Conservation (phyloP, 441 rosid species). For the Aleurites moluccanus region DNA sequence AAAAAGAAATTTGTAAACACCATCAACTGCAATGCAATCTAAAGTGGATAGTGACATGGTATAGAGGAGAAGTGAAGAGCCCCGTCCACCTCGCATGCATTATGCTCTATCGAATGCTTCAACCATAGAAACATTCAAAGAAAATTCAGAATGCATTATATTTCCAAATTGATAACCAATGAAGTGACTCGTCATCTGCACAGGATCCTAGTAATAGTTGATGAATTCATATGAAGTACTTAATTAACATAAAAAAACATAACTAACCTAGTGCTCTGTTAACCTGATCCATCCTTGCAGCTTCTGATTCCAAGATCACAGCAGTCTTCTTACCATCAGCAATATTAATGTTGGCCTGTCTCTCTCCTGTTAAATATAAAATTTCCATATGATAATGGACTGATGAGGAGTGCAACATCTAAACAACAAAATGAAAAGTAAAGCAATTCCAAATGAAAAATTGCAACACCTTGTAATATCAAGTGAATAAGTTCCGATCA, state of each 20-base stretch:
- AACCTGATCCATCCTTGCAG: conserved; percentile 64
- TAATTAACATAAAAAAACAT: background rate
- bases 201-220: background rate
- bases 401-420: background rate
- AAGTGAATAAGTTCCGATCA: background rate
- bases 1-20: background rate
- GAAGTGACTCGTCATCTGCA: background rate
- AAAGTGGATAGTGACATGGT: background rate
- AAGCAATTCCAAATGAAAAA: conserved; percentile 5
- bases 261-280: conserved; percentile 69
- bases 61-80: background rate
- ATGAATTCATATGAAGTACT: background rate
- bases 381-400: conserved; percentile 6
- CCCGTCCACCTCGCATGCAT: background rate
- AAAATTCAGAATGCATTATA: background rate
- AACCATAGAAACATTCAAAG: background rate
- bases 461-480: background rate
- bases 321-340: conserved; percentile 81
- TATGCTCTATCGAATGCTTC: conserved; percentile 6
- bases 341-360: conserved; percentile 85
- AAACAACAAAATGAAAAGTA: background rate
- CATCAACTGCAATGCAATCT: background rate
- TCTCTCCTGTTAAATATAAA: conserved; percentile 60
- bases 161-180: background rate
- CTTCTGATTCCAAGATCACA: conserved; percentile 63